Conservation (phyloP, 371 early-diverging fungal genomes). For the Mortierella polycephala region DNA sequence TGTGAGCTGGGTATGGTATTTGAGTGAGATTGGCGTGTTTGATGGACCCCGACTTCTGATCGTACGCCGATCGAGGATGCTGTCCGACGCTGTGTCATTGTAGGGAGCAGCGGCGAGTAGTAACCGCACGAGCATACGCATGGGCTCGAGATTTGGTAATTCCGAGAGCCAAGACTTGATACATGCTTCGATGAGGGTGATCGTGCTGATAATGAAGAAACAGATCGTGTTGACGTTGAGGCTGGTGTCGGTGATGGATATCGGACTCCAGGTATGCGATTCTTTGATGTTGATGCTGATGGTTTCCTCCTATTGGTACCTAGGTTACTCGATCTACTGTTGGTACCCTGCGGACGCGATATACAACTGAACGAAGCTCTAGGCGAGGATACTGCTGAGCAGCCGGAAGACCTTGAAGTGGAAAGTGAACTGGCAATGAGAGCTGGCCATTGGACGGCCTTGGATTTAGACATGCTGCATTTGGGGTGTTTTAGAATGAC, state of each 20-base stretch:
- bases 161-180: neutral
- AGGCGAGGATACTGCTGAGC: neutral
- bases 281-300: neutral
- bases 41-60: neutral
- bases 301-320: neutral
- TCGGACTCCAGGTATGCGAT: too few relatives aligned
- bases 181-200: neutral
- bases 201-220: neutral
- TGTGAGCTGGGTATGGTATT: neutral
- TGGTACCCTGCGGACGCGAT: conserved; percentile 6
- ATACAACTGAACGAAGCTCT: neutral
- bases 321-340: neutral
- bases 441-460: conserved; percentile 34
- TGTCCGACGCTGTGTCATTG: neutral
- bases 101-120: conserved; percentile 3
- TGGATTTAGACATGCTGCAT: conserved; percentile 49
- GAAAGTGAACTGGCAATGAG: conserved; percentile 9
- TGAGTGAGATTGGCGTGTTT: conserved; percentile 12
- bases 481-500: neutral
- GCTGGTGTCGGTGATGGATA: too few relatives aligned
- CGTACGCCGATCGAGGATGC: neutral
- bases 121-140: conserved; percentile 2
- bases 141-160: neutral
- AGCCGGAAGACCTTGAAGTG: neutral
- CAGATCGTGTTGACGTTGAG: neutral